Base-by-base conservation (phyloP, 202 grass and related monocot genomes). In the Schoenoplectus triqueter region DNA sequence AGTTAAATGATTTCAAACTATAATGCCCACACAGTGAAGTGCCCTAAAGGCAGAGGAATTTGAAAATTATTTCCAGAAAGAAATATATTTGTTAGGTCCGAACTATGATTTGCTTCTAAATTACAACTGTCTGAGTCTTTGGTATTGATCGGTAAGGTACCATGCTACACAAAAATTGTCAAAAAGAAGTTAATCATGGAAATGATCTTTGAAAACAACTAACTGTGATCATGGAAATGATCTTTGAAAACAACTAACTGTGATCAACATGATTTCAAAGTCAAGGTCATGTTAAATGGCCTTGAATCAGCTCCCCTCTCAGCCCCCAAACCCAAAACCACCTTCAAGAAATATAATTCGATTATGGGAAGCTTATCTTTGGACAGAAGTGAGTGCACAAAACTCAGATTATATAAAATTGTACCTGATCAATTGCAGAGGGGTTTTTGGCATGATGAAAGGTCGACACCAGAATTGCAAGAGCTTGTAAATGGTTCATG, bases 401-500 rank as follows among this genome's bases (percentile, higher is more conserved):
- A 66, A 66, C 61, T 19, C 8, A 82, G 2, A 46, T 13, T 11
- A 73, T 62, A 45, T 17, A 56, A 82, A 55, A 39, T 55, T 4
- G 0, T 75, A 89, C 95, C 91, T 99, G 96, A 91, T 95, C 92
- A 82, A 99, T 91, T 40, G 93, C 96, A 71, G 96, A 95, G 0
- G 96, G 96, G 17, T 20, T 87, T 69, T 91, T 93, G 7, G 91
- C 60, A 78, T 98, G 96, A 84, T 98, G 91, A 90, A 98, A 98
- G 56, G 96, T 98, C 81, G 91, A 94, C 69, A 98, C 88, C 39
- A 98, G 91, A 46, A 95, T 95, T 51, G 96, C 96, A 80, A 98
- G 90, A 6, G 96, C 96, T 89, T 99, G 96, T 6, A 99, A 89
- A 78, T 99, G 96, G 66, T 95, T 95, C 93, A 99, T 94, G 90